Base-by-base conservation (phyloP, 495 filamentous ascomycete species). In the Glonium stellatum region DNA sequence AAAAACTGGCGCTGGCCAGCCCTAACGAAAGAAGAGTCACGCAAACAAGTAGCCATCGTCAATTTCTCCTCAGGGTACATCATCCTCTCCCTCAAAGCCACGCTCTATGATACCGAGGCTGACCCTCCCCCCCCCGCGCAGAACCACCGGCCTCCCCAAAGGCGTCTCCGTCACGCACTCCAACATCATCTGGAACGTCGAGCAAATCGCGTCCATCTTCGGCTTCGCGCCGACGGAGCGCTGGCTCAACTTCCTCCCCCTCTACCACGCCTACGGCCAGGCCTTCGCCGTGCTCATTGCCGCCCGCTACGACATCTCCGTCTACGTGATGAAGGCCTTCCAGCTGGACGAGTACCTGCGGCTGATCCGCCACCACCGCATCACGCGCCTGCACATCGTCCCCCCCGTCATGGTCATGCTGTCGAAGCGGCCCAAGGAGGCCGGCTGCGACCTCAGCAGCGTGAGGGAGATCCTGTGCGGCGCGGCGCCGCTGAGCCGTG, bases 241-340 rank as follows among this genome's bases (percentile, higher is more conserved):
- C 18, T 58, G 55, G 55, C 31, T 58, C 3, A 37, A 37, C 37
- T 58, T 58, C 31, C 42, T 53, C 36, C 55, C 55, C 1, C 23
- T 58, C 1, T 58, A 58, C 36, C 39, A 58, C 31, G 37, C 55
- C 22, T 35, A 54, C 31, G 37, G 55, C 55, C 55, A 58, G 49
- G 3, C 13, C 36, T 58, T 22, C 10, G 42, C 55, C 37, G 37
- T 58, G 18, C 37, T 49, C 18, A 4, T 49, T 18, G 37, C 55
- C 11, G 27, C 55, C 10, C 13, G 21, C 10, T 21, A 1, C 19
- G 21, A 27, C 55, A 21, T 58, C 19, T 37, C 55, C 55, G 49
- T 49, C 3, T 11, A n/a, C 18, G 49, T 58, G 13, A 58, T 58
- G 55, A 21, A 11, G 18, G 9, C 19, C 2, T 58, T 58, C 25